A percentile compares a stretch with the other conserved stretches of the same genome.
These are phyloP conservation scores for Tricholomella constricta DNA, from an alignment of 768 basidiomycete genomes.

Conservation along the genomic window DNA sequence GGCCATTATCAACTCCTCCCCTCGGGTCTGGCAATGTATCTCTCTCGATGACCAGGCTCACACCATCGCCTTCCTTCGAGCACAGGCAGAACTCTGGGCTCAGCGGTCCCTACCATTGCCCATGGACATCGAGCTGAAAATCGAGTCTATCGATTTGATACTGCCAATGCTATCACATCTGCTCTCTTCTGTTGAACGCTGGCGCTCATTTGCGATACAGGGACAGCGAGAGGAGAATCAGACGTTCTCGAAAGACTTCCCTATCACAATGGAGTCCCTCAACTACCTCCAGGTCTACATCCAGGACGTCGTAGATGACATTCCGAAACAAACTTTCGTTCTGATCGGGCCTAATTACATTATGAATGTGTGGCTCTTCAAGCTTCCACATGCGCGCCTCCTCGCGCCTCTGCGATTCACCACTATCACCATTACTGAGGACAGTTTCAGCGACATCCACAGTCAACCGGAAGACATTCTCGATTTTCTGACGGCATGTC, in stretches of 20 bases:
- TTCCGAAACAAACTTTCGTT: constrained; percentile 33
- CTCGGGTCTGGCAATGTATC: constrained; percentile 63
- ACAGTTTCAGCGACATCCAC: constrained; percentile 34
- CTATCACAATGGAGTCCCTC: constrained; percentile 26
- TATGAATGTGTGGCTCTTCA: constrained; percentile 51
- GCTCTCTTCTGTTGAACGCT: constrained; percentile 56
- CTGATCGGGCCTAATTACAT: constrained; percentile 28
- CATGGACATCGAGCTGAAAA: constrained; percentile 55
- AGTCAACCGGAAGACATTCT: constrained; percentile 54
- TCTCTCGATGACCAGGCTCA: constrained; percentile 46
- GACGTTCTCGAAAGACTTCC: constrained; percentile 24
- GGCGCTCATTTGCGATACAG: constrained; percentile 52
- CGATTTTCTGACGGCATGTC: constrained; percentile 61
- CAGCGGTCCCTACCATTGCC: constrained; percentile 52
- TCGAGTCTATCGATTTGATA: constrained; percentile 49
- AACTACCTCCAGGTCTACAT: constrained; percentile 41
- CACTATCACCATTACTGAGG: constrained; percentile 58
- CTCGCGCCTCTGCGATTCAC: constrained; percentile 57
- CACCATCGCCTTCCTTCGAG: constrained; percentile 38
- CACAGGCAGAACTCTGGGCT: constrained; percentile 57
- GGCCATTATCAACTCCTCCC: constrained; percentile 51
- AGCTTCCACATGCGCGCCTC: constrained; percentile 47
- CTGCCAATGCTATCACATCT: constrained; percentile 68
- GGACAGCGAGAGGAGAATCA: constrained; percentile 41
- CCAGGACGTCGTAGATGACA: constrained; percentile 35